Evolutionary conservation across 176 grass and related monocot species (phyloP).

Genomic region (Ensete glaucum): DNA sequence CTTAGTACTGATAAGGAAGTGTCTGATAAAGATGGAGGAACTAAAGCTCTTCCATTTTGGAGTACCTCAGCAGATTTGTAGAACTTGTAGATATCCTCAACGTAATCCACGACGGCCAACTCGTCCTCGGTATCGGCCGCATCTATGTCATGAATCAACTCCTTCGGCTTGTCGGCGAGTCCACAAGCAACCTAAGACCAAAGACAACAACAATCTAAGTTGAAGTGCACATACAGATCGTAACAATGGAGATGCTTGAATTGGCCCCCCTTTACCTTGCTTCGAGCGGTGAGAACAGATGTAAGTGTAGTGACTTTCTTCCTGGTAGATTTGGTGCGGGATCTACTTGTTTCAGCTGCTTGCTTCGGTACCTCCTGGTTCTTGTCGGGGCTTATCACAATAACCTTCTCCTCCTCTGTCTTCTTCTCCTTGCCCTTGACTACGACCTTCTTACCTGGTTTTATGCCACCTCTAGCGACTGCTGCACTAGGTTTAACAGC

Average conservation of each 20-base stretch:
- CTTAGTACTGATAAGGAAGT: neutral
- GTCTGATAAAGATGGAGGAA: slow-evolving; percentile 16
- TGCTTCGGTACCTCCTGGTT: slow-evolving; percentile 21
- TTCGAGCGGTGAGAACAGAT: slow-evolving; percentile 73
- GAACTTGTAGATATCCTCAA: slow-evolving; percentile 76
- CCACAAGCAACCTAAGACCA: slow-evolving; percentile 38
- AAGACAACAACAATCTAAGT: slow-evolving; percentile 7
- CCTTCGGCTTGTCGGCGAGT: slow-evolving; percentile 34
- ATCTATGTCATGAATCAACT: slow-evolving; percentile 59
- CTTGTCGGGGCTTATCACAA: slow-evolving; percentile 44
- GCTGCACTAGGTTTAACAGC: slow-evolving; percentile 20
- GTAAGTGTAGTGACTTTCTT: slow-evolving; percentile 74
- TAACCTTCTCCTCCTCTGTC: slow-evolving; percentile 24
- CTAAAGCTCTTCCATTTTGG: neutral
- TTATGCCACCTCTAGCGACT: slow-evolving; percentile 22
- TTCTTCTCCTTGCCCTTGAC: slow-evolving; percentile 28
- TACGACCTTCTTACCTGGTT: slow-evolving; percentile 34
- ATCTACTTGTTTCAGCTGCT: slow-evolving; percentile 19
- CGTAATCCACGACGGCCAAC: slow-evolving; percentile 74
- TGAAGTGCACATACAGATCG: neutral
- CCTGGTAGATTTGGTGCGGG: slow-evolving; percentile 31
- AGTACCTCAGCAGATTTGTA: slow-evolving; percentile 71
- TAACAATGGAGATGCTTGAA: neutral
- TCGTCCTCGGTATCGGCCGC: slow-evolving; percentile 44
- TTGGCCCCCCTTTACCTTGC: slow-evolving; percentile 42